These are phyloP conservation scores for Lipomyces oligophaga DNA, from an alignment of 805 yeast species.

Conservation along the genomic window DNA sequence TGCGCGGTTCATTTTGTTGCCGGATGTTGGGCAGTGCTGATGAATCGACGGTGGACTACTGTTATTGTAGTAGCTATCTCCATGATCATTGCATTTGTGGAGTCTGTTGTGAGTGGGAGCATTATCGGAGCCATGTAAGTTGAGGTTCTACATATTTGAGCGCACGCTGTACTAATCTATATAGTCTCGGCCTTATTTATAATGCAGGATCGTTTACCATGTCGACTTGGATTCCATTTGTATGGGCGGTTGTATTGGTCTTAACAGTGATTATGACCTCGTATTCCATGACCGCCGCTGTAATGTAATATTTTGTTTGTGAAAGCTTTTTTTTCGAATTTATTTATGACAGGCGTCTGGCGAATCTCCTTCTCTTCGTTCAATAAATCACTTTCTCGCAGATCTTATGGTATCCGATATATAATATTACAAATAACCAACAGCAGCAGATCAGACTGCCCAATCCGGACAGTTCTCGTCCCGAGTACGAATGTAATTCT, in stretches of 20 bases:
- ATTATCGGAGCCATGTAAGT: slow-evolving; percentile 62
- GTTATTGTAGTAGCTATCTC: slow-evolving; percentile 48
- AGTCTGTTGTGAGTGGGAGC: slow-evolving; percentile 70
- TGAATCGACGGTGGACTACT: slow-evolving; percentile 45
- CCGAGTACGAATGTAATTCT: too few relatives aligned
- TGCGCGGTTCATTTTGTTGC: slow-evolving; percentile 59
- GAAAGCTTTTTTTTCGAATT: too few relatives aligned
- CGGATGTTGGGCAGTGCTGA: slow-evolving; percentile 56
- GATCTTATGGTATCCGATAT: too few relatives aligned
- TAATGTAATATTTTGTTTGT: slow-evolving; percentile 43
- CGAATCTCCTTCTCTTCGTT: too few relatives aligned
- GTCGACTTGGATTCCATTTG: slow-evolving; percentile 94
- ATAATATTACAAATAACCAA: too few relatives aligned
- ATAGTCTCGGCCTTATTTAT: slow-evolving; percentile 22
- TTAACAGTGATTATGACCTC: slow-evolving; percentile 63
- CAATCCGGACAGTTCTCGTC: too few relatives aligned
- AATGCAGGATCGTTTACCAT: slow-evolving; percentile 60
- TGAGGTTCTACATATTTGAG: neutral
- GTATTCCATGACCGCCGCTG: slow-evolving; percentile 54
- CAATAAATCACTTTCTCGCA: too few relatives aligned
- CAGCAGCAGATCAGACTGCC: too few relatives aligned
- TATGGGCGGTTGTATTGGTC: slow-evolving; percentile 68
- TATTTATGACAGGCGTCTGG: neutral
- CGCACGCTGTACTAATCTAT: neutral
- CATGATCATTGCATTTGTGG: slow-evolving; percentile 52